Evolutionary conservation across 495 filamentous ascomycete species (phyloP), one percentile per base, ranked within the genome.

Genomic region (Penicillium macrosclerotiorum): DNA sequence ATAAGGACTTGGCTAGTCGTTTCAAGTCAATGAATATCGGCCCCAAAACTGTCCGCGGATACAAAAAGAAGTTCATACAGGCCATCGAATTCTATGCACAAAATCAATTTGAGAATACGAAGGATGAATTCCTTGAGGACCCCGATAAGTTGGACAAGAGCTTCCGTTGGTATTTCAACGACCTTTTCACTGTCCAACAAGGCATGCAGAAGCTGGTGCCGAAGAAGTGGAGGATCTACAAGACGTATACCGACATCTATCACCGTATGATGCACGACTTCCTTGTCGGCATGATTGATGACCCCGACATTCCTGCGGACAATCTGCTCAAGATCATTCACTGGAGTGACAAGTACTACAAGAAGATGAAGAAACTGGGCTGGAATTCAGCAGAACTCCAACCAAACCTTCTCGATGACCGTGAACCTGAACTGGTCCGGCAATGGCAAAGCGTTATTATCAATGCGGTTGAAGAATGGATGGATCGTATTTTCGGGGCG

Each of bases 221-320:
- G 19, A 95, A 93, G 69, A 95, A 94, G 57, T 99, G 93, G 93
- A 92, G 87, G 68, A 95, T 97, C 37, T 90, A 91, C 71, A 80
- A 83, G 60, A 94, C 88, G 13, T 96, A 94, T 64, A 81, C 82
- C 22, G 78, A 85, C 50, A 90, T 94, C 46, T 99, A 96, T 59
- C 93, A 97, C 66, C 76, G 79, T 45, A 76, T 89, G 54, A 96
- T 99, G 91, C 94, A 95, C 63, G 88, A 95, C 63, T 94, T 89
- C 67, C 76, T 99, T 3, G 73, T 91, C 37, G 77, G 68, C 17
- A 74, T 88, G 55, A 83, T 96, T 53, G 86, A 95, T 53, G 88
- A 96, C 49, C 80, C 86, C 0, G 80, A 89, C 16, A 73, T 89
- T 2, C 84, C 73, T 12, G 86, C 90, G 0, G 79, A 83, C 19